phyloP scores from a whole-genome alignment of 2,329 filamentous ascomycete species.

The Trichoderma brevicompactum region DNA sequence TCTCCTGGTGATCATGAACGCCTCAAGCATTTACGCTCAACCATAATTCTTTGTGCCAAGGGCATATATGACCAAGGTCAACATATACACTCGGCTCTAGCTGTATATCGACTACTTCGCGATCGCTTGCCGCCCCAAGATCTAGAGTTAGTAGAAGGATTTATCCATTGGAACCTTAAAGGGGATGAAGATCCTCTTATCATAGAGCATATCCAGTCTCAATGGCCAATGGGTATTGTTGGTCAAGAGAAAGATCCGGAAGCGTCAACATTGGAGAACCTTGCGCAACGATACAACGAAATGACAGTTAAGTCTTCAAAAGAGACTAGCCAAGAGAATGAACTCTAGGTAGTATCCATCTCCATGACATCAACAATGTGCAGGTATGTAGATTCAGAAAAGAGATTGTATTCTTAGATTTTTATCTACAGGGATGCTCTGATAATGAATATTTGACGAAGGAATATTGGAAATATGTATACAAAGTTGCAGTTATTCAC shows the following conservation, averaged over 20 bases:
- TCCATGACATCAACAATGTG: too few relatives aligned
- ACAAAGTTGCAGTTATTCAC: too few relatives aligned
- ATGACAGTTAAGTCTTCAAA: neutral
- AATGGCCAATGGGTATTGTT: slow-evolving; percentile 1
- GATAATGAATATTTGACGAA: too few relatives aligned
- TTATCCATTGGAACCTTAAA: neutral
- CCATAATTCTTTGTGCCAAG: slow-evolving; percentile 15
- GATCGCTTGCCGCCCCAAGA: neutral
- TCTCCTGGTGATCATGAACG: neutral
- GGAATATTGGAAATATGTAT: too few relatives aligned
- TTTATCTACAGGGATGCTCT: too few relatives aligned
- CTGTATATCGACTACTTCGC: slow-evolving; percentile 2
- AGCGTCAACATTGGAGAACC: neutral
- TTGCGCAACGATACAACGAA: neutral
- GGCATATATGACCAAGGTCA: slow-evolving; percentile 20
- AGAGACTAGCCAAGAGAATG: neutral
- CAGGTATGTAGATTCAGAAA: too few relatives aligned
- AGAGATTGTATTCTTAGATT: too few relatives aligned
- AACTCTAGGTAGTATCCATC: neutral
- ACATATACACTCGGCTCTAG: neutral
- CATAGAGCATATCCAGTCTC: neutral
- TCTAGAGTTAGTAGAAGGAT: neutral
- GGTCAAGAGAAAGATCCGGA: neutral
- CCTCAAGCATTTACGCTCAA: slow-evolving; percentile 5
- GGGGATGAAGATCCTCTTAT: neutral